Evolutionary conservation across 495 filamentous ascomycete species (phyloP).

Genomic region (Penicillium waksmanii): DNA sequence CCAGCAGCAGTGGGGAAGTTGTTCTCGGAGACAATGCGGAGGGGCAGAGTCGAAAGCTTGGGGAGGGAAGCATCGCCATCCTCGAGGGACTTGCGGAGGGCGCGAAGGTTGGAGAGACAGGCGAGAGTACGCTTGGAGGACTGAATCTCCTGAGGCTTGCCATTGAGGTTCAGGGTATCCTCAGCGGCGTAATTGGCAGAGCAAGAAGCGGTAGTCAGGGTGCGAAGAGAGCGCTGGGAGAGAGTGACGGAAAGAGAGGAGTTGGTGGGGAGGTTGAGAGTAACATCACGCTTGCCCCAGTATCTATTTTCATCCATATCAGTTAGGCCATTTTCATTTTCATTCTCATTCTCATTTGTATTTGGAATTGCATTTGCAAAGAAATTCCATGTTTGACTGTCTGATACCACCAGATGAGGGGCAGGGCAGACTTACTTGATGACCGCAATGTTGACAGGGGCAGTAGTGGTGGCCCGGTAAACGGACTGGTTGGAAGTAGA

Average conservation of each 20-base stretch:
- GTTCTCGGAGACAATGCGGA: constrained; percentile 89
- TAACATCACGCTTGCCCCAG: constrained; percentile 95
- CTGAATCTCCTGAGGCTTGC: constrained; percentile 74
- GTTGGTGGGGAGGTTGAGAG: constrained; percentile 95
- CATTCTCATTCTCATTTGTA: not conserved
- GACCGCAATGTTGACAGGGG: constrained; percentile 98
- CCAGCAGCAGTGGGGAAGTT: constrained; percentile 99
- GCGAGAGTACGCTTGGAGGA: constrained; percentile 85
- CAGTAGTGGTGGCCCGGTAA: constrained; percentile 91
- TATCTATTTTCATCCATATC: constrained; percentile 59
- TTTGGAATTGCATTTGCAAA: constrained; percentile 9
- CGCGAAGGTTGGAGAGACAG: constrained; percentile 83
- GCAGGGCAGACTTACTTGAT: constrained; percentile 72
- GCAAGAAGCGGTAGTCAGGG: constrained; percentile 94
- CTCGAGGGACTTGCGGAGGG: constrained; percentile 76
- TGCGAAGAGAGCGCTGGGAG: constrained; percentile 89
- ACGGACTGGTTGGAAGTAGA: constrained; percentile 50
- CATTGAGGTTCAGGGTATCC: constrained; percentile 86
- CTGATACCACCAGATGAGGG: constrained; percentile 19
- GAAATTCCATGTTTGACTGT: not conserved
- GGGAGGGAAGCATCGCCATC: constrained; percentile 69
- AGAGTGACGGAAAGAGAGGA: constrained; percentile 95
- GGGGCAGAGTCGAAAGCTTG: constrained; percentile 70
- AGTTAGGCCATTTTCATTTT: constrained; percentile 26
- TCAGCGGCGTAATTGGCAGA: constrained; percentile 67